A percentile compares a stretch with the other conserved stretches of the same genome.
Evolutionary conservation across 2,329 filamentous ascomycete genomes (phyloP).

Genomic region (Aspergillus calidoustus): DNA sequence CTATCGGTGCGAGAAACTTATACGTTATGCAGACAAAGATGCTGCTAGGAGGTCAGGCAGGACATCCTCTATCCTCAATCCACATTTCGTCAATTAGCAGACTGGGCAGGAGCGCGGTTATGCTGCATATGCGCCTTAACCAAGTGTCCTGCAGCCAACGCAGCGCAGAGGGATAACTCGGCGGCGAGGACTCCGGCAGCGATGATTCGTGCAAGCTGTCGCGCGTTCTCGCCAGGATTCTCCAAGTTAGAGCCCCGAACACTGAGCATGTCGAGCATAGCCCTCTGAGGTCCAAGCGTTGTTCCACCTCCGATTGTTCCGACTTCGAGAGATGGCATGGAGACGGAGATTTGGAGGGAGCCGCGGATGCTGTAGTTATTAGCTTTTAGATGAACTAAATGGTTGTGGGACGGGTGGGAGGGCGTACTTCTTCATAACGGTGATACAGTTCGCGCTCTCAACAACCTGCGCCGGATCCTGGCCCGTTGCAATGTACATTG

Average conservation of each 20-base stretch:
- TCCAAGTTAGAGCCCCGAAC: slow-evolving; percentile 92
- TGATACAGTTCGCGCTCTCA: slow-evolving; percentile 96
- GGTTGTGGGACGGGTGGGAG: not conserved
- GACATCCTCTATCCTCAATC: too few species aligned
- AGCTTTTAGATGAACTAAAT: not conserved
- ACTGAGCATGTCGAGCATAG: slow-evolving; percentile 95
- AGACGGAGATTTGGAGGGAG: slow-evolving; percentile 93
- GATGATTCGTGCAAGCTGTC: slow-evolving; percentile 85
- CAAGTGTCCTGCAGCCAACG: slow-evolving; percentile 89
- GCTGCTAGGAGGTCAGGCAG: too few species aligned
- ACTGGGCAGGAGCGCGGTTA: slow-evolving; percentile 68
- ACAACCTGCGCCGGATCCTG: slow-evolving; percentile 98
- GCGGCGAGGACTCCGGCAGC: slow-evolving; percentile 87
- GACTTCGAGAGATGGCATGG: slow-evolving; percentile 97
- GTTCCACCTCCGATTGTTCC: slow-evolving; percentile 96
- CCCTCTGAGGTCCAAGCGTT: slow-evolving; percentile 90
- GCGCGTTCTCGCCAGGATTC: slow-evolving; percentile 86
- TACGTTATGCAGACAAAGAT: too few species aligned
- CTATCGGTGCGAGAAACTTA: too few species aligned
- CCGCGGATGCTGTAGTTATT: slow-evolving; percentile 69
- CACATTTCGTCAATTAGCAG: not conserved
- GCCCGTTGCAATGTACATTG: slow-evolving; percentile 91
- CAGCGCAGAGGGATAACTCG: slow-evolving; percentile 88
- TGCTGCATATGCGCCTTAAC: slow-evolving; percentile 95
- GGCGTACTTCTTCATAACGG: slow-evolving; percentile 97